These are phyloP conservation scores for Pelargonium australe DNA, from an alignment of 441 rosid genomes.

Conservation along the genomic window DNA sequence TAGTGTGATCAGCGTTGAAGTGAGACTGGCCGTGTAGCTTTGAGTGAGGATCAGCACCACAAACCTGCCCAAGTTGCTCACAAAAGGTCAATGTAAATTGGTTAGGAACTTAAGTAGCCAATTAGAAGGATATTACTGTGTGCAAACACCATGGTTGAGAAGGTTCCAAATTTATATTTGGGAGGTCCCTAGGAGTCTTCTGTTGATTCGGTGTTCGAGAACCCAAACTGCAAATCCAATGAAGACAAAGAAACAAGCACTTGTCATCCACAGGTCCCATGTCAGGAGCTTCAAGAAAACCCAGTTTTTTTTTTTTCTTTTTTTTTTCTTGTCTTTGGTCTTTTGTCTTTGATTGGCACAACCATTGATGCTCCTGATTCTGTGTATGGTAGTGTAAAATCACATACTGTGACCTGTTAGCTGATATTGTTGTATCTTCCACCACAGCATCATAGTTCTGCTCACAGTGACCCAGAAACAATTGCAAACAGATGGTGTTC, in stretches of 20 bases:
- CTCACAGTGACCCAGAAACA: not conserved
- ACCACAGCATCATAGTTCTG: conserved; percentile 43
- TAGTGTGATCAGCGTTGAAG: conserved; percentile 30
- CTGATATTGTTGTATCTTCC: conserved; percentile 49
- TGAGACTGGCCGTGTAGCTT: conserved; percentile 55
- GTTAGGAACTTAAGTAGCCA: not conserved
- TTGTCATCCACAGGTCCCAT: conserved; percentile 31
- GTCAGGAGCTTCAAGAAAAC: conserved; percentile 42
- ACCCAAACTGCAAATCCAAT: conserved; percentile 34
- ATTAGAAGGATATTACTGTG: conserved; percentile 24
- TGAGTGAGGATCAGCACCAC: conserved; percentile 52
- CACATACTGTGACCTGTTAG: conserved; percentile 43
- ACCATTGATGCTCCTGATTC: conserved; percentile 48
- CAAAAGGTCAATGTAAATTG: not conserved
- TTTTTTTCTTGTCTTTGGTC: too few relatives aligned
- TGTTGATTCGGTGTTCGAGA: conserved; percentile 33
- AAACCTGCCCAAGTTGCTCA: conserved; percentile 37
- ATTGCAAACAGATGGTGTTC: not conserved
- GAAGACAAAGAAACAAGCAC: conserved; percentile 30
- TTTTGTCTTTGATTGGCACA: conserved; percentile 28
- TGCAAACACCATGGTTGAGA: conserved; percentile 41
- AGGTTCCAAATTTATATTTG: conserved; percentile 29
- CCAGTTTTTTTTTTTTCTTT: conserved; percentile 32
- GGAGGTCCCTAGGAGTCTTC: conserved; percentile 32
- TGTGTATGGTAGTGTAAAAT: conserved; percentile 51